A percentile compares a stretch with the other conserved stretches of the same genome.
Evolutionary conservation across 768 basidiomycete species (phyloP).

Genomic region (Naematelia encephala): DNA sequence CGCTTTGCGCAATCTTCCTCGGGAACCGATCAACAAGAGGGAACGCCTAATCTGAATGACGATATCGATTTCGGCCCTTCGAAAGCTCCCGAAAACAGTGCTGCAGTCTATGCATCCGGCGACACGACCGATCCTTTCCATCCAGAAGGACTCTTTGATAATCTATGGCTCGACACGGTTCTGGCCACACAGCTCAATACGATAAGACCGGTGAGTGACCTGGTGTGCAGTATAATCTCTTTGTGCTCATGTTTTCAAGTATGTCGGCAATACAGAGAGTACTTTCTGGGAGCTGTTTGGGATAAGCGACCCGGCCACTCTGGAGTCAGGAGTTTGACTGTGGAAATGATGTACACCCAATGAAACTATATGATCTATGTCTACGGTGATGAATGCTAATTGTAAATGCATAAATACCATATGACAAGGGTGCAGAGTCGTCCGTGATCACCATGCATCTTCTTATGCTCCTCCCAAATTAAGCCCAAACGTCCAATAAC

Average conservation of each 20-base stretch:
- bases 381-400: too few relatives aligned
- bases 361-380: too few relatives aligned
- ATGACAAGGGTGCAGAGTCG: too few relatives aligned
- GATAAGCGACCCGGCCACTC: too few relatives aligned
- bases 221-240: background rate
- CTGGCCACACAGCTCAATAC: constrained; percentile 1
- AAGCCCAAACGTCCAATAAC: constrained; percentile 4
- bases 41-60: too few relatives aligned
- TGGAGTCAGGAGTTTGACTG: too few relatives aligned
- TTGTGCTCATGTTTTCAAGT: background rate
- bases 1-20: background rate
- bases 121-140: background rate
- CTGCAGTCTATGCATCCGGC: background rate
- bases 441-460: too few relatives aligned
- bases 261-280: background rate
- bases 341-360: too few relatives aligned
- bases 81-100: background rate
- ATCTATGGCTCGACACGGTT: background rate
- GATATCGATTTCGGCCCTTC: too few relatives aligned
- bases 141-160: background rate
- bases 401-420: too few relatives aligned
- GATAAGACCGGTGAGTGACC: background rate
- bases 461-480: too few relatives aligned
- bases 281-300: background rate
- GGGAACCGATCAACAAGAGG: background rate